Evolutionary conservation across 2,329 filamentous ascomycete species (phyloP).

Genomic region (Chrysoporthe puriensis): DNA sequence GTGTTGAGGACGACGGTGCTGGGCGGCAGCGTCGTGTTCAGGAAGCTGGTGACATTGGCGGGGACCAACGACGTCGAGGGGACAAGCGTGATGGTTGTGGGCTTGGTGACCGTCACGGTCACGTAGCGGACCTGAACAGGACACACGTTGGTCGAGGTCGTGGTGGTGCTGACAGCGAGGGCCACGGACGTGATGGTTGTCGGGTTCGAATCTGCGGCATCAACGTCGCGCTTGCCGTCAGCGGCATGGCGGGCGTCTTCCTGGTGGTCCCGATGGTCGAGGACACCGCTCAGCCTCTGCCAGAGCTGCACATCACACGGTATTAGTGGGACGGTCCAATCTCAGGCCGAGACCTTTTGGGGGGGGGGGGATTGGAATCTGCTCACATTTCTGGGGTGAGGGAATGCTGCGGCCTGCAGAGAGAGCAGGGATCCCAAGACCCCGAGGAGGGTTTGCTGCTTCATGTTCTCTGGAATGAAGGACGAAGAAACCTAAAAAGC

Average conservation of each 20-base stretch:
- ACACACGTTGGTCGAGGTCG: conserved; percentile 6
- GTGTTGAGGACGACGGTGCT: background rate
- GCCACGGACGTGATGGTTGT: conserved; percentile 12
- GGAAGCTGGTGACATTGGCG: conserved; percentile 1
- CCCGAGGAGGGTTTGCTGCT: conserved; percentile 16
- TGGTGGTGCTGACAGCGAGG: background rate
- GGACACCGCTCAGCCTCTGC: conserved; percentile 9
- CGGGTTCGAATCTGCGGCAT: conserved; percentile 1
- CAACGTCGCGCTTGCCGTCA: background rate
- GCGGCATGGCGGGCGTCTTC: background rate
- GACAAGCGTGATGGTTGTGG: conserved; percentile 5
- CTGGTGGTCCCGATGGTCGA: conserved; percentile 3
- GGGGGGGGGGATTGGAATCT: background rate
- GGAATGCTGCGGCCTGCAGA: conserved; percentile 9
- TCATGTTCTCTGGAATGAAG: conserved; percentile 12
- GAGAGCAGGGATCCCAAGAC: conserved; percentile 12
- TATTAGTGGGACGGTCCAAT: background rate
- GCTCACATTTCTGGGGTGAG: conserved; percentile 14
- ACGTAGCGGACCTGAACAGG: conserved; percentile 13
- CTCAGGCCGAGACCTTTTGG: background rate
- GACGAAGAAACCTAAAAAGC: conserved; percentile 3
- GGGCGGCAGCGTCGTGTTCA: background rate
- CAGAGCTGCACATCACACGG: conserved; percentile 1
- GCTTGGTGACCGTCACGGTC: conserved; percentile 14
- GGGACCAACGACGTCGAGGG: background rate